phyloP scores from a whole-genome alignment of 2,329 filamentous ascomycete species.

The Drechslera avenae region DNA sequence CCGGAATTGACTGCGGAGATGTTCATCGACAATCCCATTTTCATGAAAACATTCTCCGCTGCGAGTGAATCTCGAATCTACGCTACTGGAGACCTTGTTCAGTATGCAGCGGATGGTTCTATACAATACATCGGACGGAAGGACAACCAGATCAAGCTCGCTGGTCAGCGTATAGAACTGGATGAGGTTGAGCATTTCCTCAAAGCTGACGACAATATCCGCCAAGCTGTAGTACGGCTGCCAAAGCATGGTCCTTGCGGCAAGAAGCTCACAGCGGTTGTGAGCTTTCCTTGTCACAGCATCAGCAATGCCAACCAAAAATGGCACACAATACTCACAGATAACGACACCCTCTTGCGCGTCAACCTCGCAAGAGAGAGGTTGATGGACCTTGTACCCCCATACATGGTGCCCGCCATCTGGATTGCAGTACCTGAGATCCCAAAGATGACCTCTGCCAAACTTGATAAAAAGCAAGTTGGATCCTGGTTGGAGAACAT shows the following conservation, averaged over 20 bases:
- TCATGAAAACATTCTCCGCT: slow-evolving; percentile 25
- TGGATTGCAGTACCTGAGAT: slow-evolving; percentile 48
- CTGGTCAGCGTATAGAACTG: slow-evolving; percentile 45
- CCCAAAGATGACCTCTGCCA: slow-evolving; percentile 36
- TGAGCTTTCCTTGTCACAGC: slow-evolving; percentile 43
- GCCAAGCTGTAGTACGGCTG: slow-evolving; percentile 51
- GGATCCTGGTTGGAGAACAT: slow-evolving; percentile 53
- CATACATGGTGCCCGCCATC: slow-evolving; percentile 40
- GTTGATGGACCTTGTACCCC: slow-evolving; percentile 32
- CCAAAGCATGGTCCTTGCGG: slow-evolving; percentile 50
- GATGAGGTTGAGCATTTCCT: slow-evolving; percentile 43
- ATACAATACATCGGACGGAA: slow-evolving; percentile 39
- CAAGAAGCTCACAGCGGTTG: slow-evolving; percentile 53
- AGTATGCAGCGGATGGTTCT: slow-evolving; percentile 35
- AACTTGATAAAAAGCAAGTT: slow-evolving; percentile 42
- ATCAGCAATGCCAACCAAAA: slow-evolving; percentile 23
- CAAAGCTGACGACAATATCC: slow-evolving; percentile 36
- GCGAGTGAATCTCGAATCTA: slow-evolving; percentile 28
- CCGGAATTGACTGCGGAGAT: slow-evolving; percentile 30
- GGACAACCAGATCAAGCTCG: slow-evolving; percentile 44
- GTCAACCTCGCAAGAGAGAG: slow-evolving; percentile 40
- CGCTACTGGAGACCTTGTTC: slow-evolving; percentile 43
- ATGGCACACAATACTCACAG: slow-evolving; percentile 41
- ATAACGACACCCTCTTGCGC: slow-evolving; percentile 32
- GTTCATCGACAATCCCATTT: slow-evolving; percentile 33